Evolutionary conservation across 192 early-diverging fungal genomes (phyloP).

Genomic region (Backusella australiensis): DNA sequence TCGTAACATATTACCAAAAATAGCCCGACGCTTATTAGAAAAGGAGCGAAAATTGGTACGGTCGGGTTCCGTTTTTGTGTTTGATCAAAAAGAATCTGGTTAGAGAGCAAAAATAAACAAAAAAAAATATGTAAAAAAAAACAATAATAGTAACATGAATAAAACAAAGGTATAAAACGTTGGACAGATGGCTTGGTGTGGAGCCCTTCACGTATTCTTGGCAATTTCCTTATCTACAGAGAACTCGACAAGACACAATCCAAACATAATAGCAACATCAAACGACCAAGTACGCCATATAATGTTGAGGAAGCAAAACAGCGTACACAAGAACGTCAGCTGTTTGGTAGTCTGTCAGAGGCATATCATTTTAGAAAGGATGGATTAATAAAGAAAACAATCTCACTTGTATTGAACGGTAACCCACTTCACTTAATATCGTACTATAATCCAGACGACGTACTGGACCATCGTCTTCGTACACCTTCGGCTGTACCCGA

Average conservation of each 20-base stretch:
- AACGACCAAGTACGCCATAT: not conserved
- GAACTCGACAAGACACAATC: conserved; percentile 50
- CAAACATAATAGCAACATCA: not conserved
- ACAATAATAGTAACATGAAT: not conserved
- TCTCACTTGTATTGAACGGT: conserved; percentile 65
- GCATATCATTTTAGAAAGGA: conserved; percentile 57
- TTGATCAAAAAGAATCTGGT: not conserved
- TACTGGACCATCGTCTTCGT: conserved; percentile 43
- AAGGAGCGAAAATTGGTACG: not conserved
- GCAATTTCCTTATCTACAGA: conserved; percentile 79
- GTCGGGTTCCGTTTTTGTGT: not conserved
- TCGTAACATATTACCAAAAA: not conserved
- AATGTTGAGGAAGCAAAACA: conserved; percentile 5
- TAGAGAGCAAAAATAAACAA: not conserved
- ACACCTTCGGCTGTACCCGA: conserved; percentile 49
- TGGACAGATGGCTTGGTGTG: conserved; percentile 85
- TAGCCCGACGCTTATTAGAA: not conserved
- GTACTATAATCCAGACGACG: conserved; percentile 57
- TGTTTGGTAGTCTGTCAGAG: conserved; percentile 50
- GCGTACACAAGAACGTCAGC: conserved; percentile 41
- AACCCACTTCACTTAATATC: conserved; percentile 54
- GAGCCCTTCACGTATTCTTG: conserved; percentile 81
- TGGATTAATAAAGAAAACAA: conserved; percentile 75
- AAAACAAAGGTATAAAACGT: conserved; percentile 60
- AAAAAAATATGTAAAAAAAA: not conserved